Percentiles rank a stretch among this genome's conserved stretches.
phyloP scores from a whole-genome alignment of 441 rosid species.

The Syzygium malaccense region DNA sequence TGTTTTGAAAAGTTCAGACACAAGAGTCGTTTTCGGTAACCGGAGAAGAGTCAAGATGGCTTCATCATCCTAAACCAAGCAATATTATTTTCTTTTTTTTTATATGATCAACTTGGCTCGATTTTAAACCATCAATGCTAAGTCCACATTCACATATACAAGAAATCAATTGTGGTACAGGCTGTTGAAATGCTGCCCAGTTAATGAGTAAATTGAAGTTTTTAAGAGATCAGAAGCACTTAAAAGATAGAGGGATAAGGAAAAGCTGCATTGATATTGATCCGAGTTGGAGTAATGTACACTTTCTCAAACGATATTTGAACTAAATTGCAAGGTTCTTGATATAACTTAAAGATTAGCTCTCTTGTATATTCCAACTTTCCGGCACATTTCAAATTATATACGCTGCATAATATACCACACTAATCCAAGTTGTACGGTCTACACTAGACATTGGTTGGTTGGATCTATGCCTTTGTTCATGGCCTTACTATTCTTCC shows the following conservation, averaged over 20 bases:
- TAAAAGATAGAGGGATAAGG: background rate
- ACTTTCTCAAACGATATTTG: background rate
- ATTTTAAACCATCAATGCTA: background rate
- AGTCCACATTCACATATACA: background rate
- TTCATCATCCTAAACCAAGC: background rate
- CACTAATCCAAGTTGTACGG: background rate
- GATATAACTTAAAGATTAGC: background rate
- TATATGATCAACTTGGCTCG: background rate
- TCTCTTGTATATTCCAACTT: background rate
- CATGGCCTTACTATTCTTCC: conserved; percentile 1
- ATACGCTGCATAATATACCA: background rate
- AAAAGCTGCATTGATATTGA: background rate
- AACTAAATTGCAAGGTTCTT: background rate
- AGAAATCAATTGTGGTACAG: background rate
- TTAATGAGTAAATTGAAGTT: background rate
- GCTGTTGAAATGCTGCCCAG: background rate
- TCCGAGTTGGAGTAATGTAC: background rate
- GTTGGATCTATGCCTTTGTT: conserved; percentile 8
- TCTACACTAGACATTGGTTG: background rate
- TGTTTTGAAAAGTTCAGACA: no score
- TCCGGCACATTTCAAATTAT: background rate
- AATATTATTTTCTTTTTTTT: background rate
- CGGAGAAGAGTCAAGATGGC: background rate
- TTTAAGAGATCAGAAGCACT: background rate
- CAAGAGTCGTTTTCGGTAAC: no score